Base-by-base conservation (phyloP, 225 moss, liverwort and hornwort species). In the Polytrichum formosum region DNA sequence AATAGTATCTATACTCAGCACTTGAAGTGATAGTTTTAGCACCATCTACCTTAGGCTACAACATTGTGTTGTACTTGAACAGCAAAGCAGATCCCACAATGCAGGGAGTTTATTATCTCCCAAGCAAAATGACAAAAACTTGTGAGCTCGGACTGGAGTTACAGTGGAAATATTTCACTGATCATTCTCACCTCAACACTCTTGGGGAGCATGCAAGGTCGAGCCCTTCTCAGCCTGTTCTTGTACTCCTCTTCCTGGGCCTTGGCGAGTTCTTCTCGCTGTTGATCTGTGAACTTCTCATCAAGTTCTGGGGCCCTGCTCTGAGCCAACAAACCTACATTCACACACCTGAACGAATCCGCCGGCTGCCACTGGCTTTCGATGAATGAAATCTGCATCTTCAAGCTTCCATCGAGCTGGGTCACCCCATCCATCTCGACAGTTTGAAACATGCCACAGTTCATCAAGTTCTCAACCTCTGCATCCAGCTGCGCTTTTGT, bases 341-440 rank as follows among this genome's bases (percentile, higher is more conserved):
- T 96, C 30, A 93, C 96, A 80, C 96, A 96, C 66, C 93, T 85
- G 55, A 96, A 96, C 7, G 91, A 91, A 70, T 96, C 91, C 53
- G 96, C 93, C 59, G 91, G 90, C 73, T 96, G 96, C 96, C 96
- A 96, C 65, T 96, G 96, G 67, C 96, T 96, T 77, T 96, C 96
- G 58, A 84, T 89, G 54, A 96, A 96, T 5, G 87, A 87, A 20
- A 96, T 90, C 62, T 96, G 90, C 88, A 93, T 85, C 76, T 93
- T 93, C 75, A 96, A 53, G 65, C 87, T 93, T 25, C 96, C 93
- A 54, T 93, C 93, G 16, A 87, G 85, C 73, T 96, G 80, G 63
- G 96, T 93, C 54, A 93, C 78, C 26, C 88, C 93, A 67, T 96
- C 93, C 96, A 96, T 93, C 64, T 96, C 96, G 23, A 96, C 85